These are phyloP conservation scores for Diaporthe vaccinii DNA, from an alignment of 2,329 filamentous ascomycete genomes.

Conservation along the genomic window DNA sequence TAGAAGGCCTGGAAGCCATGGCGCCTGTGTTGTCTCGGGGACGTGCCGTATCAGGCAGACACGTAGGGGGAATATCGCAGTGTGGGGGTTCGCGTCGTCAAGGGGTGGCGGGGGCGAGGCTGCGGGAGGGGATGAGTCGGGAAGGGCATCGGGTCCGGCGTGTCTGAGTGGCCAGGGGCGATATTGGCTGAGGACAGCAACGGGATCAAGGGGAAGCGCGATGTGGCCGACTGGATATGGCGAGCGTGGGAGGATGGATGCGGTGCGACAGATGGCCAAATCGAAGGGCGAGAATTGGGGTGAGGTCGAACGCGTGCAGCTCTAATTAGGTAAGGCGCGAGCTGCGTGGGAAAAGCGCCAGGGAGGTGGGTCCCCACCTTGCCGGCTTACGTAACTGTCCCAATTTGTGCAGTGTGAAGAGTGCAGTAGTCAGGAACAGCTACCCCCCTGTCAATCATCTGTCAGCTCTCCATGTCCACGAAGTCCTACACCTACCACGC, in stretches of 20 bases:
- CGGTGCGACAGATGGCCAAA: conserved; percentile 40
- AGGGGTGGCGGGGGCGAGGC: conserved; percentile 38
- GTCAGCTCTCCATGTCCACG: neutral
- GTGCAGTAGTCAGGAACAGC: conserved; percentile 32
- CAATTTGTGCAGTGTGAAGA: neutral
- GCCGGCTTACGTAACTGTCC: conserved; percentile 14
- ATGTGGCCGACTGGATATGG: conserved; percentile 24
- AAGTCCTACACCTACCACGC: neutral
- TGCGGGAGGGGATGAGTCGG: conserved; percentile 31
- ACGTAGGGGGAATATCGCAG: conserved; percentile 1
- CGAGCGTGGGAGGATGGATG: conserved; percentile 25
- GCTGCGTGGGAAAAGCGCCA: conserved; percentile 4
- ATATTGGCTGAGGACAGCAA: neutral
- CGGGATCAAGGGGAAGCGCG: conserved; percentile 9
- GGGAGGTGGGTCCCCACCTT: conserved; percentile 11
- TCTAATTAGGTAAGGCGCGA: conserved; percentile 36
- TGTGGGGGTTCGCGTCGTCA: conserved; percentile 39
- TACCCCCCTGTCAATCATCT: conserved; percentile 10
- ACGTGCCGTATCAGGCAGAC: conserved; percentile 21
- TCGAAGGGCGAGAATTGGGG: conserved; percentile 36
- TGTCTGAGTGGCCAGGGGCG: conserved; percentile 21
- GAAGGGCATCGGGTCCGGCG: conserved; percentile 39
- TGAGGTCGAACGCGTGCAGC: conserved; percentile 39
- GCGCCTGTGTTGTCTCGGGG: neutral
- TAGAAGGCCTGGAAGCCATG: conserved; percentile 40